These are phyloP conservation scores for Salix suchowensis DNA, from an alignment of 345 rosid genomes.

Conservation along the genomic window DNA sequence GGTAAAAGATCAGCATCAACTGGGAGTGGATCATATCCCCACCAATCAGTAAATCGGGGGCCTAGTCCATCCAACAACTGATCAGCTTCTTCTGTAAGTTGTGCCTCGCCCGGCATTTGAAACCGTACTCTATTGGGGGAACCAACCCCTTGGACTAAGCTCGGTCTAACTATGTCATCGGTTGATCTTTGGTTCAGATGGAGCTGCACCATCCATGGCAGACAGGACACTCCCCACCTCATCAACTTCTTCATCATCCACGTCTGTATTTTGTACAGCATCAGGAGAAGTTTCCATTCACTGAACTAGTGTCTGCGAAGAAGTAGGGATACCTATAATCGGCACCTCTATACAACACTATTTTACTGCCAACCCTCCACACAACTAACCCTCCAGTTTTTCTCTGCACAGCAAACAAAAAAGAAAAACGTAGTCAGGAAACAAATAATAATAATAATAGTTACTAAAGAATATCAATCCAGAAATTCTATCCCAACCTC, in stretches of 20 bases:
- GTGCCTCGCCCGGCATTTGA: conserved; percentile 74
- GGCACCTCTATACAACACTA: conserved; percentile 73
- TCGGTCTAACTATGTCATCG: conserved; percentile 26
- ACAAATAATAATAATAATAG: background rate
- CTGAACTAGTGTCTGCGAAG: conserved; percentile 30
- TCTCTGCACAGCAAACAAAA: conserved; percentile 40
- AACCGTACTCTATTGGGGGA: conserved; percentile 67
- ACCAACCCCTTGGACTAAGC: conserved; percentile 62
- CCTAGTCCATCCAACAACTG: conserved; percentile 78
- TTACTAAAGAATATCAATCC: background rate
- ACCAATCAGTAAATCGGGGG: conserved; percentile 86
- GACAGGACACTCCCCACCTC: conserved; percentile 23
- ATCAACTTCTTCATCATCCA: conserved; percentile 22
- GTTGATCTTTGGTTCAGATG: conserved; percentile 25
- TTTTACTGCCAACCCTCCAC: conserved; percentile 90
- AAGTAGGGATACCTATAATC: conserved; percentile 85
- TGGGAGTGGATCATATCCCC: conserved; percentile 94
- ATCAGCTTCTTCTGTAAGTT: conserved; percentile 72
- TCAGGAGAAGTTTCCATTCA: conserved; percentile 24
- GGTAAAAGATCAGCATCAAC: conserved; percentile 92
- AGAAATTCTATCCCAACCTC: conserved; percentile 47
- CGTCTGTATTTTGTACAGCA: conserved; percentile 20
- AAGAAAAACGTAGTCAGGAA: conserved; percentile 10
- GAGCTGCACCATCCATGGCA: conserved; percentile 13
- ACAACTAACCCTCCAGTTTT: conserved; percentile 95